Evolutionary conservation across 2,329 filamentous ascomycete genomes (phyloP).

Genomic region (Colletotrichum costaricense): DNA sequence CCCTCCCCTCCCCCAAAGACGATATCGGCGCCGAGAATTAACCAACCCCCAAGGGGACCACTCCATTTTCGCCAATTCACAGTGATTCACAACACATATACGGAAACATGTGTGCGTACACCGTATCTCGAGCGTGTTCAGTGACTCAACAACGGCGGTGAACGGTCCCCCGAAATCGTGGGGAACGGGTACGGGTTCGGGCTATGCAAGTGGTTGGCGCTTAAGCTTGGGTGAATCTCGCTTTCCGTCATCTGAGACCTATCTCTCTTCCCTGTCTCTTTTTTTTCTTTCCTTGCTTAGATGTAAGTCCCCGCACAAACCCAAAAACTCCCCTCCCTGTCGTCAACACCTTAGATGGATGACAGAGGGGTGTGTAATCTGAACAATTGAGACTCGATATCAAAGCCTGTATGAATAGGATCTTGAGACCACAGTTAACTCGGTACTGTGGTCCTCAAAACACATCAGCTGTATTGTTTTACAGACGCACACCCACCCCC

Average conservation of each 20-base stretch:
- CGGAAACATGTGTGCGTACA: neutral
- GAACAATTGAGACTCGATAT: neutral
- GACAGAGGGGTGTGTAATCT: slow-evolving; percentile 6
- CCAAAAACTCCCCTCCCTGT: neutral
- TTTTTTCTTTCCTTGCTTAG: neutral
- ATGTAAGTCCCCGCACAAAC: slow-evolving; percentile 10
- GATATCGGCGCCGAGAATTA: neutral
- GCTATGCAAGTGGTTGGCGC: neutral
- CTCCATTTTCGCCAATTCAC: slow-evolving; percentile 31
- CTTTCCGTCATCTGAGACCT: slow-evolving; percentile 31
- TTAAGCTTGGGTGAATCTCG: neutral
- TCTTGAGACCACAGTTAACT: slow-evolving; percentile 17
- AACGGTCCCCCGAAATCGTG: neutral
- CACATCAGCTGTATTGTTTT: neutral
- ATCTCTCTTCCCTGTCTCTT: neutral
- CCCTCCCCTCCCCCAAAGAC: neutral
- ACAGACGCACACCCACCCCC: neutral
- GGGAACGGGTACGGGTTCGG: neutral
- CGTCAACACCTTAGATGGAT: neutral
- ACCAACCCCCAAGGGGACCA: neutral
- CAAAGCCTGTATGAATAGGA: neutral
- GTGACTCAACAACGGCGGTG: slow-evolving; percentile 35
- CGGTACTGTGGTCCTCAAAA: slow-evolving; percentile 15
- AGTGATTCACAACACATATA: slow-evolving; percentile 23
- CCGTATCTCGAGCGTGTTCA: neutral